Evolutionary conservation across 768 basidiomycete genomes (phyloP), one percentile per base, ranked within the genome.

Genomic region (Pleurotus pulmonarius): DNA sequence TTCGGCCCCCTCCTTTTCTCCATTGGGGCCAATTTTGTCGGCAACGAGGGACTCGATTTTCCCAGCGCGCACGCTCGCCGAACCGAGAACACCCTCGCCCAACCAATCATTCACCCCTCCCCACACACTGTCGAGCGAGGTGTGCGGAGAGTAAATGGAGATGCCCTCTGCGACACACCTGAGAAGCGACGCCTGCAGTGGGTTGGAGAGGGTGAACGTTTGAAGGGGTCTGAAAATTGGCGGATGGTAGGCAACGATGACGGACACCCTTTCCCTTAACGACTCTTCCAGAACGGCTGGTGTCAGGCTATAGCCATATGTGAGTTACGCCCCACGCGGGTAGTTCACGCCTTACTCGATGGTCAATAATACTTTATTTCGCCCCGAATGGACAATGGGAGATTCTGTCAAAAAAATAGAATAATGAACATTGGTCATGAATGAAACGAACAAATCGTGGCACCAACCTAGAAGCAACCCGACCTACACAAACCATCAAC

Each of bases 101-200:
- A 94, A 80, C 90, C 91, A 97, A 70, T 95, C 93, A 65, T 96
- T 97, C 53, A 96, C 83, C 0, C 96, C 95, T 4, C 83, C 90
- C 62, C 82, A 79, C 1, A 90, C 85, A n/a, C 79, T 79, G 71
- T 98, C 96, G 15, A 97, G 79, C 0, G 92, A 83, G 0, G 90
- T 92, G 71, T 98, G 96, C 2, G 96, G 93, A 40, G 81, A 81
- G 73, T 90, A 96, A 4, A 98, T 80, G 1, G 88, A 89, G 56
- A 98, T 87, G 0, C 94, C 94, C 11, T 83, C 78, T 1, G 91
- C 87, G 0, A 87, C 86, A 59, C 94, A 92, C 55, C 75, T 80
- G 4, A 98, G 80, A 20, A 98, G 78, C 3, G 88, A 89, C 2
- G 81, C 69, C 71, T 96, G 94, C 7, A 98, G 75, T 0, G 93